Evolutionary conservation across 345 rosid species (phyloP).

Genomic region (Gossypium ekmanianum): DNA sequence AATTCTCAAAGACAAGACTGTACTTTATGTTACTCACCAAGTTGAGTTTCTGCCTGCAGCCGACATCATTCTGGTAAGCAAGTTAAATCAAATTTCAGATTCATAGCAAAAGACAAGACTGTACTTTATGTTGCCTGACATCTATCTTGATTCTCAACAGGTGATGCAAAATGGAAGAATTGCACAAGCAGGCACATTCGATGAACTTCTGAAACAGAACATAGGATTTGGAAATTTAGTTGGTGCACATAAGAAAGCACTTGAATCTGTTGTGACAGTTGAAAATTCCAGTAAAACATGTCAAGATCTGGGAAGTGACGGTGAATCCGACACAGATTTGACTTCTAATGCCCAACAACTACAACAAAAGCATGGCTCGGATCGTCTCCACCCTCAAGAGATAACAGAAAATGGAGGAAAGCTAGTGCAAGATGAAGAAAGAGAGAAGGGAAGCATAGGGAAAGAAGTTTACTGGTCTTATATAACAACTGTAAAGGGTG

Average conservation of each 20-base stretch:
- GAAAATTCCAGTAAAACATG: constrained; percentile 53
- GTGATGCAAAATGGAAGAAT: constrained; percentile 92
- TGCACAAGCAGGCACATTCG: constrained; percentile 73
- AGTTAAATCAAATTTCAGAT: constrained; percentile 1
- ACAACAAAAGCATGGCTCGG: constrained; percentile 42
- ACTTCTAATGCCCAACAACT: constrained; percentile 35
- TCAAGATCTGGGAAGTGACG: constrained; percentile 32
- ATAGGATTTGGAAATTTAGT: constrained; percentile 86
- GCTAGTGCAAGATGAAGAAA: constrained; percentile 88
- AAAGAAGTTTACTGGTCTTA: constrained; percentile 86
- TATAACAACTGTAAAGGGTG: constrained; percentile 63
- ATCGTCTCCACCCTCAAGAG: constrained; percentile 49
- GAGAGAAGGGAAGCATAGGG: constrained; percentile 85
- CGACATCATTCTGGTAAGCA: constrained; percentile 80
- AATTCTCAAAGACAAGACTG: constrained; percentile 65
- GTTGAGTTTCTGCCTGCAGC: constrained; percentile 96
- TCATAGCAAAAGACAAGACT: background rate
- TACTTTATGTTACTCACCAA: constrained; percentile 90
- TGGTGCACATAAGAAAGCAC: constrained; percentile 84
- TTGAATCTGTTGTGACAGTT: constrained; percentile 59
- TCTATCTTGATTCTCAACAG: constrained; percentile 33
- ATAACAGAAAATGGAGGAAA: constrained; percentile 60
- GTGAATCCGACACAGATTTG: constrained; percentile 33
- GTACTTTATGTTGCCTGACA: background rate
- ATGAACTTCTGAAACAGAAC: constrained; percentile 65